These are phyloP conservation scores for Podila minutissima DNA, from an alignment of 192 early-diverging fungal genomes.

Conservation along the genomic window DNA sequence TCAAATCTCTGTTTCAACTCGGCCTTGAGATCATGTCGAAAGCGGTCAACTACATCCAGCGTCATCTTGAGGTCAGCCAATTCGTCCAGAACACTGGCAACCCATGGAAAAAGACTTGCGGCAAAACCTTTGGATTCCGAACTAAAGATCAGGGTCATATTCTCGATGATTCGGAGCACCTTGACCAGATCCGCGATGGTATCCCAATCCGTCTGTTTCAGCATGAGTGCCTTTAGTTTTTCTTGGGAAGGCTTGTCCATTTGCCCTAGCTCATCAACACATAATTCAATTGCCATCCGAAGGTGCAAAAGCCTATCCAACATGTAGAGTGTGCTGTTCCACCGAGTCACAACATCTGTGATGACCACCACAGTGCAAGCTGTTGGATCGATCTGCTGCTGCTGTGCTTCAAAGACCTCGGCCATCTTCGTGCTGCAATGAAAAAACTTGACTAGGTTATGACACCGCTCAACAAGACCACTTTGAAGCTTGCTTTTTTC, in stretches of 20 bases:
- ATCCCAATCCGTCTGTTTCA: background rate
- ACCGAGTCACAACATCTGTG: conserved; percentile 12
- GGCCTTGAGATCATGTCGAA: background rate
- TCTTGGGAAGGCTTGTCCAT: background rate
- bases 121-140: too few species aligned
- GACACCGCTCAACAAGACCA: background rate
- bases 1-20: background rate
- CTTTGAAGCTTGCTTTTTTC: background rate
- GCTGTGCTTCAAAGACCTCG: background rate
- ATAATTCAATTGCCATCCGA: background rate
- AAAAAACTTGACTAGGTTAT: conserved; percentile 6
- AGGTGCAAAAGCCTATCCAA: background rate
- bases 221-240: conserved; percentile 6
- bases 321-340: conserved; percentile 16
- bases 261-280: background rate
- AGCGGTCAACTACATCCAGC: background rate
- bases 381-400: background rate
- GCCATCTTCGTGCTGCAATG: conserved; percentile 24
- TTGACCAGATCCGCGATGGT: background rate
- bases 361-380: background rate
- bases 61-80: background rate
- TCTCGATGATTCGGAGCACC: too few species aligned
- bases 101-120: conserved; percentile 10
- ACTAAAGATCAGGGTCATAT: too few species aligned
- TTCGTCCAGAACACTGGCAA: conserved; percentile 5